A percentile compares a stretch with the other conserved stretches of the same genome.
These are phyloP conservation scores for Ganoderma meredithae DNA, from an alignment of 1,284 basidiomycete species.

Conservation along the genomic window DNA sequence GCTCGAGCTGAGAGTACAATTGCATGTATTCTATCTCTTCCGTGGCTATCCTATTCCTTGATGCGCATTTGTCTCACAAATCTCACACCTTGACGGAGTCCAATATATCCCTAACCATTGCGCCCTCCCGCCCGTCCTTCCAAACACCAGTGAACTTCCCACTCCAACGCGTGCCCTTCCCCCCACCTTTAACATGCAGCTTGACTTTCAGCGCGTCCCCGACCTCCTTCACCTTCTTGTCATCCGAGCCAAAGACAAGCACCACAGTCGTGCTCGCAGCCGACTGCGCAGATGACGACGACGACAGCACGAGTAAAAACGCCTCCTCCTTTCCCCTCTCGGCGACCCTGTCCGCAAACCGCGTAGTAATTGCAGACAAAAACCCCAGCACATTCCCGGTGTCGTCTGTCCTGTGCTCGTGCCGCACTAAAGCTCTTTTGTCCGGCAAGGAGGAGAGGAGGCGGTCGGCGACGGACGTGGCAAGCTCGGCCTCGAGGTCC, in stretches of 20 bases:
- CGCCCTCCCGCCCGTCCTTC: slow-evolving; percentile 44
- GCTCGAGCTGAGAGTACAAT: background rate
- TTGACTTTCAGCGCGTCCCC: slow-evolving; percentile 66
- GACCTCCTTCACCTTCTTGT: slow-evolving; percentile 62
- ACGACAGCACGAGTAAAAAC: slow-evolving; percentile 66
- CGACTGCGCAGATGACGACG: slow-evolving; percentile 64
- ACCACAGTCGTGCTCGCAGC: slow-evolving; percentile 59
- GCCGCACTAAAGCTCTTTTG: slow-evolving; percentile 45
- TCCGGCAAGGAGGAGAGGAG: slow-evolving; percentile 36
- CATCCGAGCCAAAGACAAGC: slow-evolving; percentile 66
- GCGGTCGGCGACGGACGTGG: slow-evolving; percentile 58
- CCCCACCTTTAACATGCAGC: slow-evolving; percentile 69
- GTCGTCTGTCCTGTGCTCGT: slow-evolving; percentile 69
- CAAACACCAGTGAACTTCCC: slow-evolving; percentile 63
- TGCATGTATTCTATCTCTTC: background rate
- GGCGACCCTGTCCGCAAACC: slow-evolving; percentile 46
- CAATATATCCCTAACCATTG: slow-evolving; percentile 48
- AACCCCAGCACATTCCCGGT: slow-evolving; percentile 66
- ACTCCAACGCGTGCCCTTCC: slow-evolving; percentile 71
- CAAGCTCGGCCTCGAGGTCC: slow-evolving; percentile 74
- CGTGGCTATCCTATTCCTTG: background rate
- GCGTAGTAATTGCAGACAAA: slow-evolving; percentile 61
- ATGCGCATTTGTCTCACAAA: background rate
- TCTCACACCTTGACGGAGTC: slow-evolving; percentile 17
- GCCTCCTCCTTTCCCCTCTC: slow-evolving; percentile 33